phyloP scores from a whole-genome alignment of 352 stramenopile species.

The Paralagenidium karlingii region DNA sequence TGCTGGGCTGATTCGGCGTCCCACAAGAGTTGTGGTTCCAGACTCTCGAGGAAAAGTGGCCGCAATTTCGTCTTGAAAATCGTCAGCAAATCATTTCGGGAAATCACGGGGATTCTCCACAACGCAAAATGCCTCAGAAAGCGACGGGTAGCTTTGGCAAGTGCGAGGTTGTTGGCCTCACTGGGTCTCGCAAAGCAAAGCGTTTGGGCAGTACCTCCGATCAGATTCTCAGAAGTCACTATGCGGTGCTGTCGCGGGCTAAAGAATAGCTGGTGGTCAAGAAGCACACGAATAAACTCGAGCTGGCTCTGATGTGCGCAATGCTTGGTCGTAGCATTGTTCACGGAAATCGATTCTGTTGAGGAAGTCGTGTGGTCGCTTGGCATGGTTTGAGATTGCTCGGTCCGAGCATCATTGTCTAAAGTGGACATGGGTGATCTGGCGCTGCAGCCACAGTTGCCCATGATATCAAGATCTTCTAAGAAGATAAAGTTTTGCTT shows the following conservation, averaged over 20 bases:
- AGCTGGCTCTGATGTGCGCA: too few species aligned
- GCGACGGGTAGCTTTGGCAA: neutral
- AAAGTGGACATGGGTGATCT: neutral
- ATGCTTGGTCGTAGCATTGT: neutral
- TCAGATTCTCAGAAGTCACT: too few species aligned
- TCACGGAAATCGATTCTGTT: neutral
- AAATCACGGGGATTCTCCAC: neutral
- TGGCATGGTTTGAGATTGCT: neutral
- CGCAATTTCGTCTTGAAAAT: neutral
- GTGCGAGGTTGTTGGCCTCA: too few species aligned
- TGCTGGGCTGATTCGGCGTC: too few species aligned
- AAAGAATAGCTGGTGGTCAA: constrained; percentile 1
- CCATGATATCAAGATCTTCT: neutral
- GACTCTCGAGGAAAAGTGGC: neutral
- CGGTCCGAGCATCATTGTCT: neutral
- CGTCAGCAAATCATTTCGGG: neutral
- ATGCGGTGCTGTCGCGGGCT: neutral
- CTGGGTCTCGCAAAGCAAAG: too few species aligned
- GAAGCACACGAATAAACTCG: neutral
- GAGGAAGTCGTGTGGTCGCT: neutral
- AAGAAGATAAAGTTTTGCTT: neutral
- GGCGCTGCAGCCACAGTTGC: neutral
- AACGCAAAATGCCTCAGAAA: neutral
- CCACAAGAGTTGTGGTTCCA: too few species aligned
- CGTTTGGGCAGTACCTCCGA: too few species aligned